Percentiles rank a stretch among this genome's conserved stretches.
Conservation (phyloP, 2,329 filamentous ascomycete genomes). For the Neurospora sp. region DNA sequence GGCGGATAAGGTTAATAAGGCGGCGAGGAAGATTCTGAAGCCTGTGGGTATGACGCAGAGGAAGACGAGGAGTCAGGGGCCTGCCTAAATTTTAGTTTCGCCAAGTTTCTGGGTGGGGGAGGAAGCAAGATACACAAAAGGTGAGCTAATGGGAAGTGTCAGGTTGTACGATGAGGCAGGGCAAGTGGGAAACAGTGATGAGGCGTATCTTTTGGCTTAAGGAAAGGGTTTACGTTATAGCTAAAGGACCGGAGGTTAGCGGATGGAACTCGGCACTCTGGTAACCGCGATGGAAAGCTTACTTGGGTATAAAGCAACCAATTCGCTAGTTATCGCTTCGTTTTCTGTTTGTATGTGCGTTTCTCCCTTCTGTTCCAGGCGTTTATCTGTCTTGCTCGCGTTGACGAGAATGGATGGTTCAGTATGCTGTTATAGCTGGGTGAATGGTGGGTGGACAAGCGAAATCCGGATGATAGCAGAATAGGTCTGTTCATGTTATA, state of each 20-base stretch:
- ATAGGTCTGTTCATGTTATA: neutral
- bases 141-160: neutral
- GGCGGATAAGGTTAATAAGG: conserved; percentile 17
- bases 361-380: neutral
- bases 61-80: conserved; percentile 20
- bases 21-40: conserved; percentile 5
- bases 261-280: neutral
- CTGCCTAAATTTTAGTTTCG: conserved; percentile 8
- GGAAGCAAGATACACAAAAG: neutral
- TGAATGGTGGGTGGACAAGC: neutral
- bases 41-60: conserved; percentile 14
- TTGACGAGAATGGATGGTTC: neutral
- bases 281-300: neutral
- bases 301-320: neutral
- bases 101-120: neutral
- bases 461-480: neutral
- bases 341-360: neutral
- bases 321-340: neutral
- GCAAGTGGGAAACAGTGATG: neutral
- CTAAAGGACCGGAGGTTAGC: neutral
- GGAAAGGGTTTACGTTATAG: neutral
- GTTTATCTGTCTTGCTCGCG: neutral
- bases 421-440: neutral
- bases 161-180: neutral
- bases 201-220: neutral